Percentiles rank a stretch among this genome's conserved stretches.
Conservation (phyloP, 2,329 filamentous ascomycete genomes). For the Elsinoe australis region DNA sequence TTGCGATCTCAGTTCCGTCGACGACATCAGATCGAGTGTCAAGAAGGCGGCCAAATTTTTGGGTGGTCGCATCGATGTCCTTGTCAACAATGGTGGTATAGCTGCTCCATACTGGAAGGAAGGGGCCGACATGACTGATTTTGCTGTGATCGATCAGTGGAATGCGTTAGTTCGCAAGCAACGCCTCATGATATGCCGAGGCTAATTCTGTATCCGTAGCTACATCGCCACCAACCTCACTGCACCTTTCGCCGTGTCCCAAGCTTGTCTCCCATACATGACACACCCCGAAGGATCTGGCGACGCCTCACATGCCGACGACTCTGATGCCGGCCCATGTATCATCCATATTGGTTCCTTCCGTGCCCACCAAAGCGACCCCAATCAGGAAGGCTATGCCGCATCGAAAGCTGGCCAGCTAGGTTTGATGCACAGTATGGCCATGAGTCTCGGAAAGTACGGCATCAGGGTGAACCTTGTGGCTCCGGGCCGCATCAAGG, state of each 20-base stretch:
- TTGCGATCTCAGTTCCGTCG: conserved; percentile 29
- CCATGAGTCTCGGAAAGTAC: conserved; percentile 36
- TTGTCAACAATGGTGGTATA: conserved; percentile 38
- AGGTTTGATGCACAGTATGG: conserved; percentile 44
- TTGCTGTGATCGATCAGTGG: conserved; percentile 32
- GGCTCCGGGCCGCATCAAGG: conserved; percentile 46
- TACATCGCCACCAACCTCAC: conserved; percentile 36
- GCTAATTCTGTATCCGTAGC: too few relatives aligned
- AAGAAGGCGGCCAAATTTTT: conserved; percentile 30
- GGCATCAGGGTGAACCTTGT: conserved; percentile 42
- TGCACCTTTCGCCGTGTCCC: conserved; percentile 27
- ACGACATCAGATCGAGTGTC: conserved; percentile 29
- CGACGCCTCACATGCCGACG: too few relatives aligned
- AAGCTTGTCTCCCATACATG: conserved; percentile 29
- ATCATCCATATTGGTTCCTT: conserved; percentile 45
- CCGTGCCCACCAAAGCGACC: conserved; percentile 42
- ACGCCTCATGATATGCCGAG: too few relatives aligned
- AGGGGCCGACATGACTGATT: conserved; percentile 28
- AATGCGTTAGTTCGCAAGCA: too few relatives aligned
- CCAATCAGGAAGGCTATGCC: conserved; percentile 44
- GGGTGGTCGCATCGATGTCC: conserved; percentile 30
- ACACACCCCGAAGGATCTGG: conserved; percentile 19
- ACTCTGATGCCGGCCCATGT: conserved; percentile 25
- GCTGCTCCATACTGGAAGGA: conserved; percentile 29
- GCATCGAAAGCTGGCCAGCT: conserved; percentile 43